Evolutionary conservation across 164 flowering plant genomes (phyloP).

Genomic region (Tetracentron sinense): DNA sequence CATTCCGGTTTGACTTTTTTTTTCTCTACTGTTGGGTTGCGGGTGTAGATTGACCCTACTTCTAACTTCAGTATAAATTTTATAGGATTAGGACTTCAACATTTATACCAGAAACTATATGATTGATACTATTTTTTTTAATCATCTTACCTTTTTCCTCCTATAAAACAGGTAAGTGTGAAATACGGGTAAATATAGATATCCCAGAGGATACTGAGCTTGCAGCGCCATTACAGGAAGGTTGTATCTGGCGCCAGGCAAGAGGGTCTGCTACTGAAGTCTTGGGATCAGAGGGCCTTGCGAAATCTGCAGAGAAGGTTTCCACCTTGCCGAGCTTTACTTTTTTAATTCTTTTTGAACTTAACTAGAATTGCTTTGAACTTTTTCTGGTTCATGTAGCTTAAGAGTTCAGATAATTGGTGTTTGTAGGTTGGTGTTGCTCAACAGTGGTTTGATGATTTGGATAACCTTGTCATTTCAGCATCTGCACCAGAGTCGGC

Average conservation of each 20-base stretch:
- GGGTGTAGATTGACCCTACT: too few relatives aligned
- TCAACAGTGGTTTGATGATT: conserved; percentile 90
- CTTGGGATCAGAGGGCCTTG: conserved; percentile 35
- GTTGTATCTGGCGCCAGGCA: conserved; percentile 80
- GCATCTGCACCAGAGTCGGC: conserved; percentile 30
- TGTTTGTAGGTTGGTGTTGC: conserved; percentile 72
- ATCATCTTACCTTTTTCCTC: not conserved
- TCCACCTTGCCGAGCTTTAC: not conserved
- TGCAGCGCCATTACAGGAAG: conserved; percentile 68
- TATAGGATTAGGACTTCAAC: too few relatives aligned
- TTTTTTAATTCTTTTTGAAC: not conserved
- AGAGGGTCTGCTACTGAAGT: conserved; percentile 78
- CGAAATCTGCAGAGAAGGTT: conserved; percentile 55
- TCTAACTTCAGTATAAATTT: too few relatives aligned
- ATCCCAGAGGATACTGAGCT: conserved; percentile 65
- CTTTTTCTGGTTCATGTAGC: not conserved
- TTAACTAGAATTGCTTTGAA: not conserved
- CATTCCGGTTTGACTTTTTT: too few relatives aligned
- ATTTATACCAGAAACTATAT: not conserved
- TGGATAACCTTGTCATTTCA: conserved; percentile 65
- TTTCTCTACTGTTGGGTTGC: too few relatives aligned
- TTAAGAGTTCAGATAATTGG: not conserved
- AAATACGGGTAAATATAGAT: conserved; percentile 48
- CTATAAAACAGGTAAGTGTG: conserved; percentile 52
- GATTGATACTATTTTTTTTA: not conserved